phyloP scores from a whole-genome alignment of 2,329 filamentous ascomycete species.

The Penicillium glabrum region DNA sequence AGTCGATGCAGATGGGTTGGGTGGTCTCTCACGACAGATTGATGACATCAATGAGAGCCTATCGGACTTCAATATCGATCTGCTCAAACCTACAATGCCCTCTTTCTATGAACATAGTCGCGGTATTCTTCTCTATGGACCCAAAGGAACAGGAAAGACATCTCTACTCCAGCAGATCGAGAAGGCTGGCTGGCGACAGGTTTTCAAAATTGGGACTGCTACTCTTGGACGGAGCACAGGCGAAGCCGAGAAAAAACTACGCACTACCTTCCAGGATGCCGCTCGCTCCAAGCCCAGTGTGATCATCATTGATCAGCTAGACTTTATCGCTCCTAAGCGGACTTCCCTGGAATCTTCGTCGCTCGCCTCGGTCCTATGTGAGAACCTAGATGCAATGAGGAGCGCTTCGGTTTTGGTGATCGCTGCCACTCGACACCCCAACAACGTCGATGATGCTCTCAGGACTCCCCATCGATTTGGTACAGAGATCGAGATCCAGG shows the following conservation, averaged over 20 bases:
- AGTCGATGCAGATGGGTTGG: constrained; percentile 55
- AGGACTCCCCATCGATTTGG: constrained; percentile 65
- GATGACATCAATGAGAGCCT: constrained; percentile 67
- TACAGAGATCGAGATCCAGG: constrained; percentile 69
- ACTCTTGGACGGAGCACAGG: constrained; percentile 36
- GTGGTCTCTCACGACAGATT: constrained; percentile 67
- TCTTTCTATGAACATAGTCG: constrained; percentile 47
- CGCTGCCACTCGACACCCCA: constrained; percentile 70
- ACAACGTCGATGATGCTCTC: constrained; percentile 69
- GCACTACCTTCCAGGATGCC: constrained; percentile 70
- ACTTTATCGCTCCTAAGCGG: constrained; percentile 64
- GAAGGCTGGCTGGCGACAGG: constrained; percentile 67
- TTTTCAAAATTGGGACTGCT: constrained; percentile 51
- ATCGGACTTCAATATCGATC: constrained; percentile 49
- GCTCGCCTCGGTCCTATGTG: constrained; percentile 42
- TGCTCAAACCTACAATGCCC: constrained; percentile 36
- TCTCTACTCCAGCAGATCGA: constrained; percentile 69
- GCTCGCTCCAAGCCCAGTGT: constrained; percentile 69
- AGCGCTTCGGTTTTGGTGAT: constrained; percentile 67
- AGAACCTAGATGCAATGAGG: constrained; percentile 37
- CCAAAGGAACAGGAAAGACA: constrained; percentile 81
- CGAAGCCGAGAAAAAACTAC: constrained; percentile 56
- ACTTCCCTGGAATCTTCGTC: constrained; percentile 46
- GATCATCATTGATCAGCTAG: constrained; percentile 75
- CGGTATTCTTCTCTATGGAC: constrained; percentile 74